Evolutionary conservation across 495 filamentous ascomycete genomes (phyloP).

Genomic region (Lindgomyces ingoldianus): DNA sequence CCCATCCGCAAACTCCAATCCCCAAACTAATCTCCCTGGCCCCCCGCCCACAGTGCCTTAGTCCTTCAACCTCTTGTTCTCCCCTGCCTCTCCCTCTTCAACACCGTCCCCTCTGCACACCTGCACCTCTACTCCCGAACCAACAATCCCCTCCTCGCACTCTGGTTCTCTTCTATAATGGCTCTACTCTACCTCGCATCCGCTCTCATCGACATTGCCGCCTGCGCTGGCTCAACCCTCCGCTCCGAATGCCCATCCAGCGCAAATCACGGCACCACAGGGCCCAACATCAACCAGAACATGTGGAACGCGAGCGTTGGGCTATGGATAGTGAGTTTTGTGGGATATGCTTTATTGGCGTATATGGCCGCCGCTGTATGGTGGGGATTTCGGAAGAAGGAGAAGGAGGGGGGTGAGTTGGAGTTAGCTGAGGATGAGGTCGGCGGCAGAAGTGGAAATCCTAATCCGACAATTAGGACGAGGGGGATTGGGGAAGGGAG

Average conservation of each 20-base stretch:
- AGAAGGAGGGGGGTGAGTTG: neutral
- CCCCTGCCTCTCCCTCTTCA: constrained; percentile 27
- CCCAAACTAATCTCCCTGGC: too few relatives aligned
- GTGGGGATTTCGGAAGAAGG: constrained; percentile 4
- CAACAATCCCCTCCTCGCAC: constrained; percentile 14
- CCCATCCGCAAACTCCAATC: too few relatives aligned
- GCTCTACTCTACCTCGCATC: constrained; percentile 9
- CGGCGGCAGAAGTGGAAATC: too few relatives aligned
- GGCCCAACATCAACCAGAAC: constrained; percentile 6
- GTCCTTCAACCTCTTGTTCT: constrained; percentile 23
- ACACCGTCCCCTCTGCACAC: constrained; percentile 17
- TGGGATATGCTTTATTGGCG: constrained; percentile 9
- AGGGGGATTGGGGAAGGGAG: constrained; percentile 17
- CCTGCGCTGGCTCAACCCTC: neutral
- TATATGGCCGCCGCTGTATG: constrained; percentile 3
- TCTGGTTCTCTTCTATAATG: constrained; percentile 6
- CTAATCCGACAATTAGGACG: neutral
- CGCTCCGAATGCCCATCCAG: too few relatives aligned
- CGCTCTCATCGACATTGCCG: constrained; percentile 1
- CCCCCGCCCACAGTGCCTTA: constrained; percentile 14
- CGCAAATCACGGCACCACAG: too few relatives aligned
- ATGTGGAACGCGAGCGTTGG: constrained; percentile 15
- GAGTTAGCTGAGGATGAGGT: neutral
- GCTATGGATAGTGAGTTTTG: constrained; percentile 18
- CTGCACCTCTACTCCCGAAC: constrained; percentile 20